Evolutionary conservation across 441 rosid species (phyloP).

Genomic region (Gossypium schwendimanii): DNA sequence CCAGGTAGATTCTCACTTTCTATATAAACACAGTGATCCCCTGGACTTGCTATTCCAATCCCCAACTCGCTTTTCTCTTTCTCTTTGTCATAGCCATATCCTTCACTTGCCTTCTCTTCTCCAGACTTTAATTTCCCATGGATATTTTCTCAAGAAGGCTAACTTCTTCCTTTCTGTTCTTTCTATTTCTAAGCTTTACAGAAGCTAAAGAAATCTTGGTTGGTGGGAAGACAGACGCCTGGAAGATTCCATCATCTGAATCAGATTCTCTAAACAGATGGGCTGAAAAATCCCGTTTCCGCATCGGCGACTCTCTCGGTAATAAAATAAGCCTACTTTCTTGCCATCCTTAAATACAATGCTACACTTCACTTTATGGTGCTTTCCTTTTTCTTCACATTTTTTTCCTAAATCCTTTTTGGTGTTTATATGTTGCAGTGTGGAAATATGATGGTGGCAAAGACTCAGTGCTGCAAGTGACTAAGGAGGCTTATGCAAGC

Average conservation of each 20-base stretch:
- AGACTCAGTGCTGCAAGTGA: conserved; percentile 75
- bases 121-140: conserved; percentile 5
- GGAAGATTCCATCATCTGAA: conserved; percentile 74
- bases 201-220: conserved; percentile 64
- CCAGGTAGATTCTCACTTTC: neutral
- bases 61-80: neutral
- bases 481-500: conserved; percentile 44
- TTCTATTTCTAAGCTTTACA: conserved; percentile 20
- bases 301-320: conserved; percentile 69
- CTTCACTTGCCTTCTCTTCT: neutral
- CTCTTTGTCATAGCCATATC: neutral
- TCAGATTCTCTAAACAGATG: conserved; percentile 74
- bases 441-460: conserved; percentile 67
- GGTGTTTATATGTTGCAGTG: conserved; percentile 27
- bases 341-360: neutral
- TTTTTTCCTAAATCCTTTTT: conserved; percentile 3
- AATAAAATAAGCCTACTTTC: conserved; percentile 5
- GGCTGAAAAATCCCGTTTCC: conserved; percentile 67
- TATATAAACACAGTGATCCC: neutral
- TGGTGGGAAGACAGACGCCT: conserved; percentile 60
- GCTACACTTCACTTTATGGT: neutral
- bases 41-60: neutral
- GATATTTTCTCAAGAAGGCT: conserved; percentile 21
- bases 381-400: neutral
- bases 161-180: conserved; percentile 17